Percentiles rank a stretch among this genome's conserved stretches.
Evolutionary conservation across 768 basidiomycete species (phyloP).

Genomic region (Pleurotus tuoliensis): DNA sequence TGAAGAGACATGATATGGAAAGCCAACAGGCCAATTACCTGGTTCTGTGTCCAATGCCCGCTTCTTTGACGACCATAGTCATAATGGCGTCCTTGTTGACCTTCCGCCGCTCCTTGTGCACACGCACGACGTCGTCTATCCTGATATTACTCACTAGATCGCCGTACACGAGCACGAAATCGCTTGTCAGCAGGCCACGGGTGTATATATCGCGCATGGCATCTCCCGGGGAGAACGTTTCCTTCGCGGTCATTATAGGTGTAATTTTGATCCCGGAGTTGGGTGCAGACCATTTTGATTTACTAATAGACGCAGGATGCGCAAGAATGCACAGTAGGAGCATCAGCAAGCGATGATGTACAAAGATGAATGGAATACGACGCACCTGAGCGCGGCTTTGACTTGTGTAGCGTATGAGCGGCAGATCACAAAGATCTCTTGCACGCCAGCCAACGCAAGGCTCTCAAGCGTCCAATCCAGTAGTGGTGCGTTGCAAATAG

Average conservation of each 20-base stretch:
- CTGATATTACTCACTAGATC: conserved; percentile 92
- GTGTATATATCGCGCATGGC: conserved; percentile 93
- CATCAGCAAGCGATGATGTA: conserved; percentile 10
- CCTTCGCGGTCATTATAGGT: conserved; percentile 81
- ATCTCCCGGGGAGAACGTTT: conserved; percentile 86
- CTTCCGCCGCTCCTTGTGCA: conserved; percentile 84
- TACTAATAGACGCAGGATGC: conserved; percentile 33
- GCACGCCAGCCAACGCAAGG: conserved; percentile 90
- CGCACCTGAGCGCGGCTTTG: conserved; percentile 80
- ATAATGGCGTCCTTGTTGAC: conserved; percentile 92
- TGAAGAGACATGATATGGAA: conserved; percentile 8
- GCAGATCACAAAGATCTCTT: conserved; percentile 94
- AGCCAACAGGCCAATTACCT: conserved; percentile 41
- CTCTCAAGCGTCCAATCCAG: conserved; percentile 97
- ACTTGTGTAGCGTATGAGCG: conserved; percentile 87
- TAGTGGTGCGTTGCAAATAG: conserved; percentile 89
- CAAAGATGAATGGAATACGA: conserved; percentile 12
- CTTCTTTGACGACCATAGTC: conserved; percentile 91
- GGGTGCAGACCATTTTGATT: conserved; percentile 83
- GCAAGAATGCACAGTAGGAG: conserved; percentile 10
- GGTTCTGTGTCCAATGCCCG: conserved; percentile 66
- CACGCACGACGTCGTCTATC: conserved; percentile 84
- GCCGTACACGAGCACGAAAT: conserved; percentile 88
- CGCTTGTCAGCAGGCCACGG: conserved; percentile 82
- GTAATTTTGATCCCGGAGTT: conserved; percentile 78